A percentile compares a stretch with the other conserved stretches of the same genome.
phyloP scores from a whole-genome alignment of 2,329 filamentous ascomycete species.

The Cladosporium sp. region DNA sequence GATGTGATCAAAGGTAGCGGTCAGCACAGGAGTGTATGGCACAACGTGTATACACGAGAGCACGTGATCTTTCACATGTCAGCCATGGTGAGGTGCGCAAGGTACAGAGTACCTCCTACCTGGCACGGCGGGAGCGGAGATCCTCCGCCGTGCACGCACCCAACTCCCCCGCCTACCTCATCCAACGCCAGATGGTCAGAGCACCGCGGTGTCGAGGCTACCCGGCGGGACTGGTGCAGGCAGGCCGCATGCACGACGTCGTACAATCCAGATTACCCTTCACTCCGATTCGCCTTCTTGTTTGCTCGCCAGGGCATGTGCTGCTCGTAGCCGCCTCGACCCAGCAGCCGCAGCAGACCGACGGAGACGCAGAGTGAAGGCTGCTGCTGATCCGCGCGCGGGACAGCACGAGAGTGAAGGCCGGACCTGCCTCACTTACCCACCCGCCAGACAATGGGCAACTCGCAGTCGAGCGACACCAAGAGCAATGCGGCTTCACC shows the following conservation, averaged over 20 bases:
- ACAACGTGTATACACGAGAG: background rate
- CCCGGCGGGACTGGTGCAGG: background rate
- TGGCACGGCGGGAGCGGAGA: too few relatives aligned
- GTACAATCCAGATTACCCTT: background rate
- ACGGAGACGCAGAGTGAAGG: background rate
- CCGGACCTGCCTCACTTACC: background rate
- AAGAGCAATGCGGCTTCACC: slow-evolving; percentile 4
- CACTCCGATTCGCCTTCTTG: background rate
- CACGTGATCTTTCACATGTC: slow-evolving; percentile 10
- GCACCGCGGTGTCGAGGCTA: background rate
- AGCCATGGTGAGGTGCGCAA: background rate
- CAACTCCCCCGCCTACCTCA: background rate
- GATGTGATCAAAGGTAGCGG: too few relatives aligned
- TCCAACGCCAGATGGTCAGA: background rate
- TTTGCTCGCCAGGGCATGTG: background rate
- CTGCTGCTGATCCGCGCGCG: background rate
- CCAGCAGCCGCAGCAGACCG: background rate
- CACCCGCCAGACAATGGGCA: slow-evolving; percentile 12
- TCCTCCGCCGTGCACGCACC: background rate
- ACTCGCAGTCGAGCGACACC: slow-evolving; percentile 13
- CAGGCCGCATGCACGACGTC: background rate
- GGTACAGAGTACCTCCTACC: background rate
- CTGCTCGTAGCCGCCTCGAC: background rate
- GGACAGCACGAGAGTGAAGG: slow-evolving; percentile 5
- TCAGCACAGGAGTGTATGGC: too few relatives aligned